phyloP scores from a whole-genome alignment of 2,329 filamentous ascomycete genomes.

The Epichloe elymi region DNA sequence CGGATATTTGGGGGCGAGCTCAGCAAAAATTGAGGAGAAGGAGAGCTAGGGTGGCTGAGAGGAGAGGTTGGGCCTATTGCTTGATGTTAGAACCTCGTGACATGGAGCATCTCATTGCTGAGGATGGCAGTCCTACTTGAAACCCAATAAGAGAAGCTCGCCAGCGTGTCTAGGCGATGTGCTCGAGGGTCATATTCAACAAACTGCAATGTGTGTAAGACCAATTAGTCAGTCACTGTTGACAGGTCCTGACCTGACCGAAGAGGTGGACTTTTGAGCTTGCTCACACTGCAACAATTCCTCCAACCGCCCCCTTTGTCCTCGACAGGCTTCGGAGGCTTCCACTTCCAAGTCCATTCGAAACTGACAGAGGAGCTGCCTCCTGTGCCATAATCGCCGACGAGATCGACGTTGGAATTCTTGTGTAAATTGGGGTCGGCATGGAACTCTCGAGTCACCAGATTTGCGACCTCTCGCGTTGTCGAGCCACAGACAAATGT shows the following conservation, averaged over 20 bases:
- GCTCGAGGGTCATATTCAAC: slow-evolving; percentile 93
- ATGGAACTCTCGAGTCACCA: slow-evolving; percentile 91
- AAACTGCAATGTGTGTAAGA: slow-evolving; percentile 43
- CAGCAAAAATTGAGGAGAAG: slow-evolving; percentile 60
- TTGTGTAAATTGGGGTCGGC: slow-evolving; percentile 96
- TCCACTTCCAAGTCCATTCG: slow-evolving; percentile 96
- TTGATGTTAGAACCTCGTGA: not conserved
- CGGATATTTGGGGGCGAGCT: slow-evolving; percentile 63
- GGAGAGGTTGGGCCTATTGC: slow-evolving; percentile 28
- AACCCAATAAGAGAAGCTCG: slow-evolving; percentile 92
- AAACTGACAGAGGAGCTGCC: slow-evolving; percentile 79
- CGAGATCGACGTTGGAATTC: slow-evolving; percentile 85
- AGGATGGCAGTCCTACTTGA: slow-evolving; percentile 45
- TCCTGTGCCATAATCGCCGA: slow-evolving; percentile 80
- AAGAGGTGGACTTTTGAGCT: not conserved
- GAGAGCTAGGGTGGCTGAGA: slow-evolving; percentile 48
- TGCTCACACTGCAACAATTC: slow-evolving; percentile 71
- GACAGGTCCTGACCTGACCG: not conserved
- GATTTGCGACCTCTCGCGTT: slow-evolving; percentile 75
- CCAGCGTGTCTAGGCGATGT: slow-evolving; percentile 76
- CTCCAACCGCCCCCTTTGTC: slow-evolving; percentile 88
- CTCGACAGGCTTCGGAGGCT: slow-evolving; percentile 67
- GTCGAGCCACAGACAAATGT: slow-evolving; percentile 88
- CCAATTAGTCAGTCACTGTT: not conserved
- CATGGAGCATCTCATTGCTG: not conserved